Percentiles rank a stretch among this genome's conserved stretches.
Evolutionary conservation across 2,329 filamentous ascomycete genomes (phyloP).

Genomic region (Aphanocladium album): DNA sequence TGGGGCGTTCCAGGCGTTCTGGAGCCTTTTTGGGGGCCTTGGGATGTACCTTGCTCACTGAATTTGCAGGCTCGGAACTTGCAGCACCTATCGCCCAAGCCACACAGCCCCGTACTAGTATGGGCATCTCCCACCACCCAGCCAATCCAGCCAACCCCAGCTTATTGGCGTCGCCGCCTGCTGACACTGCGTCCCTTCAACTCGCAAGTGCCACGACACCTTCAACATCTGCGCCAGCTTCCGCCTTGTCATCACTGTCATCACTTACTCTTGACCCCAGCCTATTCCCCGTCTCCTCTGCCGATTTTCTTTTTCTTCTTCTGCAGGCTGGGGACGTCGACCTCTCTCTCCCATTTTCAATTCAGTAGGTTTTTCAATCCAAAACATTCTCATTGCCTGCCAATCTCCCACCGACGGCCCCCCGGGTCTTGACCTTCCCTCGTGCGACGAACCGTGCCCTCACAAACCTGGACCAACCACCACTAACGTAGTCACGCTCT

Average conservation of each 20-base stretch:
- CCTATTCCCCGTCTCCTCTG: background rate
- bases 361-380: background rate
- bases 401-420: background rate
- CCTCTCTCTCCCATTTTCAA: background rate
- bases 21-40: background rate
- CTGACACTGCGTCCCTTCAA: background rate
- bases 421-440: background rate
- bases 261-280: background rate
- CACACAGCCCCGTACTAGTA: too few species aligned
- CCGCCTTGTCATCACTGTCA: background rate
- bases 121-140: too few species aligned
- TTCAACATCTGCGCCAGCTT: background rate
- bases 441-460: conserved; percentile 1
- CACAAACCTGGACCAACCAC: background rate
- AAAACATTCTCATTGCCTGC: background rate
- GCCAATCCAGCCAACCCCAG: too few species aligned
- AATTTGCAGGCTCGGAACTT: too few species aligned
- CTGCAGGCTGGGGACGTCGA: background rate
- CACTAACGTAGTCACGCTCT: background rate
- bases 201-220: conserved; percentile 4
- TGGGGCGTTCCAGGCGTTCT: background rate
- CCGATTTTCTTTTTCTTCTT: too few species aligned
- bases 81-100: too few species aligned
- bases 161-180: background rate
- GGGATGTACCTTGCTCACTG: too few species aligned